These are phyloP conservation scores for Onygenales sp. DNA, from an alignment of 2,329 filamentous ascomycete genomes.

Conservation along the genomic window DNA sequence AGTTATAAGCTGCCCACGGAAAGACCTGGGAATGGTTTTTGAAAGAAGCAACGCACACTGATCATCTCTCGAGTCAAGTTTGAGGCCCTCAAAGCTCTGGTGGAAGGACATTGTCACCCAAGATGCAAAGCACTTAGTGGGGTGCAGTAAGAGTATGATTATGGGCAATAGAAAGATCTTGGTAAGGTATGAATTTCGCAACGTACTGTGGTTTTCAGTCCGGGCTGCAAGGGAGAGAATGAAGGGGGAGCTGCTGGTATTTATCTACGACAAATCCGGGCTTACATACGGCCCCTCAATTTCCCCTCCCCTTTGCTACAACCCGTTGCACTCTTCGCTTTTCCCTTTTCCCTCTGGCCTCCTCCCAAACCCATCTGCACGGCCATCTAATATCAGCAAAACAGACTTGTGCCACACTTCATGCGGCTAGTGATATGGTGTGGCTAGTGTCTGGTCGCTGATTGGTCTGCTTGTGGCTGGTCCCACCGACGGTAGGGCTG, in stretches of 20 bases:
- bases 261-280: not conserved
- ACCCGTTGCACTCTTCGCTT: not conserved
- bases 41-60: not conserved
- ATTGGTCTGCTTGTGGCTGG: not conserved
- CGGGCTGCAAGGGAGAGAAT: not conserved
- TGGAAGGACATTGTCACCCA: constrained; percentile 36
- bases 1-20: not conserved
- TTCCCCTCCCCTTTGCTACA: not conserved
- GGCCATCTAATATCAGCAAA: not conserved
- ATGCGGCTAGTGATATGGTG: not conserved
- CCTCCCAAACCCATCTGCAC: not conserved
- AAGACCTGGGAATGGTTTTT: not conserved
- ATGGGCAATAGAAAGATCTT: no score
- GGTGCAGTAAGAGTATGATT: no score
- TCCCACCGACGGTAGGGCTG: not conserved
- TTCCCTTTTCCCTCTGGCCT: no score
- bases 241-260: not conserved
- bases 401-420: not conserved
- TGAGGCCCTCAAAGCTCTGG: constrained; percentile 41
- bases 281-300: not conserved
- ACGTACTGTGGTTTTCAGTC: no score
- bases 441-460: not conserved
- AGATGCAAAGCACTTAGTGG: not conserved
- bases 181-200: no score
- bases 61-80: constrained; percentile 30